phyloP scores from a whole-genome alignment of 345 rosid species.

The Populus nigra region DNA sequence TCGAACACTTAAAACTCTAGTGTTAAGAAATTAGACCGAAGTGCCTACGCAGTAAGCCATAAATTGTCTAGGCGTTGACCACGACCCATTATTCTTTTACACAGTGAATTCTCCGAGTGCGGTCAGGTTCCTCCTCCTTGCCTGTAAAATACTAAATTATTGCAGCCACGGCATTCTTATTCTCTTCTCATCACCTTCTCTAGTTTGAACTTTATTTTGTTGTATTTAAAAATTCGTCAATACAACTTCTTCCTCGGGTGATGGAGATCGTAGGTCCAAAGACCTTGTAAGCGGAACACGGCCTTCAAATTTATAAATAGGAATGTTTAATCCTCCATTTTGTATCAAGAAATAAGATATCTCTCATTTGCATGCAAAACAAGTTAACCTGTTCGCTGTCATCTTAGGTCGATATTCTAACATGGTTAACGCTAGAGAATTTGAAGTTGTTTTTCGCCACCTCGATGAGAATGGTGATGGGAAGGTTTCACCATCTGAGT shows the following conservation, averaged over 20 bases:
- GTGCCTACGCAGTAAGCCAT: neutral
- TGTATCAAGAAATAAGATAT: neutral
- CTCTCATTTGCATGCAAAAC: neutral
- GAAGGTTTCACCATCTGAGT: conserved; percentile 44
- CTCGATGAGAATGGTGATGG: conserved; percentile 47
- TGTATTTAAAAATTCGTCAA: conserved; percentile 6
- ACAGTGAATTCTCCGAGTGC: neutral
- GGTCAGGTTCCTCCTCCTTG: conserved; percentile 13
- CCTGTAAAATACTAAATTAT: conserved; percentile 1
- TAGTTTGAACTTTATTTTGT: neutral
- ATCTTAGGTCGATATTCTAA: neutral
- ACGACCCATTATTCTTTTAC: neutral
- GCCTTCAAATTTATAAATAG: neutral
- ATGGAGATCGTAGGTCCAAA: neutral
- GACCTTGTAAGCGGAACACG: neutral
- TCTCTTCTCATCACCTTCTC: neutral
- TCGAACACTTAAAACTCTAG: neutral
- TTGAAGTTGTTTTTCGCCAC: conserved; percentile 29
- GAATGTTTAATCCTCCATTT: neutral
- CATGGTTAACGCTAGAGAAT: conserved; percentile 9
- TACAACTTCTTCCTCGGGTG: conserved; percentile 3
- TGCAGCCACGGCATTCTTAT: neutral
- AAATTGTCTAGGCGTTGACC: neutral
- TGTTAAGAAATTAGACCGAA: neutral
- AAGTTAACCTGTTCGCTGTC: neutral